Percentiles rank a stretch among this genome's conserved stretches.
Evolutionary conservation across 176 grass and related monocot genomes (phyloP).

Genomic region (Oryza glaberrima): DNA sequence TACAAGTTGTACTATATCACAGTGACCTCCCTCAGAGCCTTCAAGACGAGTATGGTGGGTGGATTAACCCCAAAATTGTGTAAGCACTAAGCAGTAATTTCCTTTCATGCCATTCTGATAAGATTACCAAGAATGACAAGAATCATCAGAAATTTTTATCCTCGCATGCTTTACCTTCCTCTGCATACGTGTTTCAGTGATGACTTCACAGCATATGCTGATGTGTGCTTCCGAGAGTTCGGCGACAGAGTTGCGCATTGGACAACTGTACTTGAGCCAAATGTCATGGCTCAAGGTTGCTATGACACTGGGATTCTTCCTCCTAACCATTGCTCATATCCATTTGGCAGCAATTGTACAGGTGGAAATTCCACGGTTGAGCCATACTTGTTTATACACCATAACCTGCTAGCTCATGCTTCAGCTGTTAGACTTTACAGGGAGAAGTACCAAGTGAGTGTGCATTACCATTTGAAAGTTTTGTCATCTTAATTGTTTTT

Average conservation of each 20-base stretch:
- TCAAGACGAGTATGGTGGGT: slow-evolving; percentile 71
- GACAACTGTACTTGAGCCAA: slow-evolving; percentile 62
- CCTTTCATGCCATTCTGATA: no score
- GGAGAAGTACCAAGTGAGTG: slow-evolving; percentile 59
- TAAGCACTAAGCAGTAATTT: slow-evolving; percentile 20
- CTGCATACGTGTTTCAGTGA: slow-evolving; percentile 33
- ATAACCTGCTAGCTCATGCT: slow-evolving; percentile 58
- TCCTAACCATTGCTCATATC: slow-evolving; percentile 59
- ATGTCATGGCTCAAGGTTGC: slow-evolving; percentile 11
- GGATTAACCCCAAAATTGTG: slow-evolving; percentile 64
- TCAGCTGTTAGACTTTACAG: slow-evolving; percentile 53
- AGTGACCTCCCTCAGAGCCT: slow-evolving; percentile 60
- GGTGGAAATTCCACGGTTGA: slow-evolving; percentile 59
- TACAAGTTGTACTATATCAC: slow-evolving; percentile 55
- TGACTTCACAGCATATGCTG: slow-evolving; percentile 68
- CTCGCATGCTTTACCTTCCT: no score
- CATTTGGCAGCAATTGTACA: slow-evolving; percentile 59
- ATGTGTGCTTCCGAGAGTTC: slow-evolving; percentile 68
- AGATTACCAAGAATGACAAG: no score
- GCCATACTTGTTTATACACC: slow-evolving; percentile 62
- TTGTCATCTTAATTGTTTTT: neutral
- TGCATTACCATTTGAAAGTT: neutral
- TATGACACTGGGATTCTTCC: slow-evolving; percentile 31
- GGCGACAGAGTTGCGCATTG: slow-evolving; percentile 62
- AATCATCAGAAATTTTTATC: no score